phyloP scores from a whole-genome alignment of 495 filamentous ascomycete genomes.

The Aspergillus kassunensis region DNA sequence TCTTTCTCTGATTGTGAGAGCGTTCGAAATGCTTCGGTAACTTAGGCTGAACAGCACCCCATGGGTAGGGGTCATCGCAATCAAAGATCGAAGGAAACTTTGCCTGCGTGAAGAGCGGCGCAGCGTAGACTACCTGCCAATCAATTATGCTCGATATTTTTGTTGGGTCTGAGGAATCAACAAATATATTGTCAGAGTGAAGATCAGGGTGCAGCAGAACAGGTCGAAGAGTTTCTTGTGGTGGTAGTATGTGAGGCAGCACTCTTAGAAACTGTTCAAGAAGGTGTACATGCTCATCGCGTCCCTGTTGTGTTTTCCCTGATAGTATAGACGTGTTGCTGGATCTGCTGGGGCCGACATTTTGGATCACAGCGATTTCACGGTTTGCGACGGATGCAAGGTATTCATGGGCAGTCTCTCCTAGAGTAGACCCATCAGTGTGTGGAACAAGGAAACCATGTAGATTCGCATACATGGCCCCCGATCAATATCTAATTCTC shows the following conservation, averaged over 20 bases:
- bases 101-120: constrained; percentile 21
- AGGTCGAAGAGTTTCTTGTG: constrained; percentile 9
- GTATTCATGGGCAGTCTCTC: no score
- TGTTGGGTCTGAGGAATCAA: constrained; percentile 16
- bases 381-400: constrained; percentile 13
- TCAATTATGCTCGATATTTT: constrained; percentile 23
- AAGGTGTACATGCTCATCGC: constrained; percentile 10
- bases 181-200: constrained; percentile 22
- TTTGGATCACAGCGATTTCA: constrained; percentile 13
- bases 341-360: background rate
- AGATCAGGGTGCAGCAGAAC: constrained; percentile 20
- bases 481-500: no score
- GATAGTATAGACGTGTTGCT: background rate
- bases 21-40: constrained; percentile 16
- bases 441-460: no score
- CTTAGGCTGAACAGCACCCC: constrained; percentile 18
- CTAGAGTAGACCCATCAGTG: no score
- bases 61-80: constrained; percentile 16
- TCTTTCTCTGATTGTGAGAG: constrained; percentile 11
- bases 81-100: constrained; percentile 20
- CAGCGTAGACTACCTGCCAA: constrained; percentile 15
- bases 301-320: background rate
- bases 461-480: no score
- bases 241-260: constrained; percentile 17
- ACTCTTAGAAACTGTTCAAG: constrained; percentile 17